Evolutionary conservation across 495 filamentous ascomycete genomes (phyloP).

Genomic region (Penicillium pancosmium): DNA sequence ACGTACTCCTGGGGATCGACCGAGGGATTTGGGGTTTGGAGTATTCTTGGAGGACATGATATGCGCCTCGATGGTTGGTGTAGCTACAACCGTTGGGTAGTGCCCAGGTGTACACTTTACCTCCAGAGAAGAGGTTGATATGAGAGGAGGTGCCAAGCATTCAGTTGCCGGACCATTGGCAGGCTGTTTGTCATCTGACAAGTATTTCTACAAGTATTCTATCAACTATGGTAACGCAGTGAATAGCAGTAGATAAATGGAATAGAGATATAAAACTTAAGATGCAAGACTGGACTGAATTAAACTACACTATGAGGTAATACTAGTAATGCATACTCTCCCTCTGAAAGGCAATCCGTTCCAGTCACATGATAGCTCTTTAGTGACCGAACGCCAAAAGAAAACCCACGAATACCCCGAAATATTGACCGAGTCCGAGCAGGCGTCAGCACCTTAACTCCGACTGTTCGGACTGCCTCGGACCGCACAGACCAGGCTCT

Average conservation of each 20-base stretch:
- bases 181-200: background rate
- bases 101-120: no score
- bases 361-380: background rate
- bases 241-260: background rate
- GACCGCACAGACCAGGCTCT: background rate
- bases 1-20: constrained; percentile 28
- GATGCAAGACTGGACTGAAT: no score
- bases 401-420: background rate
- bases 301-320: no score
- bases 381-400: no score
- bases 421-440: no score
- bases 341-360: background rate
- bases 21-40: constrained; percentile 20
- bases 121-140: background rate
- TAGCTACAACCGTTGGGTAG: no score
- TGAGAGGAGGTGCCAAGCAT: background rate
- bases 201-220: no score
- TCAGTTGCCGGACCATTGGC: background rate
- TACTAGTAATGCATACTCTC: no score
- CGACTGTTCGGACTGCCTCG: background rate
- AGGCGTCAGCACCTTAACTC: background rate
- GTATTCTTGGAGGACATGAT: constrained; percentile 19
- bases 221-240: no score
- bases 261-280: no score
- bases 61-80: background rate